Base-by-base conservation (phyloP, 108 stramenopile species). In the Nitzschia inconspicua region DNA sequence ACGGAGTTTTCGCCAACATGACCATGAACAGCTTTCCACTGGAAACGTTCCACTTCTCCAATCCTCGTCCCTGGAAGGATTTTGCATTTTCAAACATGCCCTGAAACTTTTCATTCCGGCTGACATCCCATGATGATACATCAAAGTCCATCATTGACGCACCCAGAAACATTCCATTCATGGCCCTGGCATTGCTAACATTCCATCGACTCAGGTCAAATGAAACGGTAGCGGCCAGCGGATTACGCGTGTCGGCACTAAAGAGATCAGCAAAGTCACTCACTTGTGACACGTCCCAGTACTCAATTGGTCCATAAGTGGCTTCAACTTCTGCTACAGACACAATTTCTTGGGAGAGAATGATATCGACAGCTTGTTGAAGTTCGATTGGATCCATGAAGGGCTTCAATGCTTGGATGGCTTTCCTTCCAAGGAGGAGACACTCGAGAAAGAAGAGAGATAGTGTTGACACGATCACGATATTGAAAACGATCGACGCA, bases 1-100 rank as follows among this genome's bases (percentile, higher is more conserved):
- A 22, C 4, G 26, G 10, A 27, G 57, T 30, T 11, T 44, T 44
- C 11, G 57, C 40, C 1, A 59, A 59, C 57, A 59, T 59, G 43
- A 10, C 9, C 42, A 24, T 44, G 57, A 44, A 44, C 22, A 26
- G 13, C 13, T 0, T 11, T 4, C 40, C 57, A 16, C 26, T 26
- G 11, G 57, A 59, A 0, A 59, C 57, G 19, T 47, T 0, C 46
- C 46, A 47, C 14, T 19, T 0, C 19, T 47, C 46, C 10, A 47
- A 20, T 0, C 46, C 46, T 0, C 14, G 14, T 0, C 46, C 46
- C 19, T 47, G 46, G 19, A 47, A 47, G 14, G 14, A 1, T 18
- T 13, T 47, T 10, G 46, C 19, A 18, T 10, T 10, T 47, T 47
- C 46, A 47, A 47, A 47, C 46, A 47, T 47, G 9, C 19, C 18